phyloP scores from a whole-genome alignment of 1,284 basidiomycete species.

The Tylopilus sp. region DNA sequence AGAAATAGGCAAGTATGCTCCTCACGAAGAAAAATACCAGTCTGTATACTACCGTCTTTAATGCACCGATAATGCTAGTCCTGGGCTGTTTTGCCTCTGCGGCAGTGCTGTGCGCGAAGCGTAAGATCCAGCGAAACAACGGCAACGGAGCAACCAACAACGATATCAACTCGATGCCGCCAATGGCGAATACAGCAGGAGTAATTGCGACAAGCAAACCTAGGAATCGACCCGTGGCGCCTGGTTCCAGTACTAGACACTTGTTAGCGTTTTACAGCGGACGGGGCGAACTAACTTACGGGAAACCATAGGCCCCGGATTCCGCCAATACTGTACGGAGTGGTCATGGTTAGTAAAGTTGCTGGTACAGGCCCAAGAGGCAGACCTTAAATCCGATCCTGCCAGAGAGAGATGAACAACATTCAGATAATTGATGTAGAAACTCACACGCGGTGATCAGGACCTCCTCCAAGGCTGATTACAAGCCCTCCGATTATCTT shows the following conservation, averaged over 20 bases:
- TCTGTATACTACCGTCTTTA: conserved; percentile 77
- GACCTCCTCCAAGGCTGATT: conserved; percentile 54
- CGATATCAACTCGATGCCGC: conserved; percentile 81
- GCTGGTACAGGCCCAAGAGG: background rate
- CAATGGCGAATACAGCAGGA: conserved; percentile 81
- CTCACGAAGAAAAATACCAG: conserved; percentile 70
- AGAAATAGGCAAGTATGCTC: background rate
- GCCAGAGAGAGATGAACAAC: conserved; percentile 50
- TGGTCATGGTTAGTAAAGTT: background rate
- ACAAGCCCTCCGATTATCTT: conserved; percentile 56
- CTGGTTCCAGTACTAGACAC: conserved; percentile 32
- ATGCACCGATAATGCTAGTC: conserved; percentile 76
- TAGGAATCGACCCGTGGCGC: conserved; percentile 47
- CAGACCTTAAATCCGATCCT: conserved; percentile 34
- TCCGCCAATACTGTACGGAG: conserved; percentile 17
- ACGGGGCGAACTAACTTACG: conserved; percentile 10
- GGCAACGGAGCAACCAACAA: conserved; percentile 44
- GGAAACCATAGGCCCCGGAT: conserved; percentile 26
- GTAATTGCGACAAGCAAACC: conserved; percentile 66
- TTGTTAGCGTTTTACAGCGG: conserved; percentile 36
- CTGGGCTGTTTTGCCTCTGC: conserved; percentile 74
- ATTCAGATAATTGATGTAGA: conserved; percentile 38
- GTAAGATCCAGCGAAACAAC: background rate
- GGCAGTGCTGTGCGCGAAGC: conserved; percentile 48
- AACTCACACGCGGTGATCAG: conserved; percentile 40